A percentile compares a stretch with the other conserved stretches of the same genome.
Conservation (phyloP, 2,329 filamentous ascomycete genomes). For the Nannizziopsis arthrosporioides region DNA sequence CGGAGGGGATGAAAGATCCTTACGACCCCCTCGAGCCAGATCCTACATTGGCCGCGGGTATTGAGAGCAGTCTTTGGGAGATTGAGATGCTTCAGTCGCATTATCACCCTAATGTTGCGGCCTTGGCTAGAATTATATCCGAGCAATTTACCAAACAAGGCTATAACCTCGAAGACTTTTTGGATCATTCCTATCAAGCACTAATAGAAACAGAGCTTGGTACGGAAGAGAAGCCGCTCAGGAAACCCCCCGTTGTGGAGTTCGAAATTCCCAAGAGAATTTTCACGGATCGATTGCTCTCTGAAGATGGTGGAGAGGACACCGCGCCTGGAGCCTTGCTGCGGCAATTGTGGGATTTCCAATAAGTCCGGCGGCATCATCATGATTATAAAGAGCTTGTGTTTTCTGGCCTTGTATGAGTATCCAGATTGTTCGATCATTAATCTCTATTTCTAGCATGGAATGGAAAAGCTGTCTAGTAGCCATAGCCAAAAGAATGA, state of each 20-base stretch:
- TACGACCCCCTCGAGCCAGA: conserved; percentile 66
- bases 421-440: too few relatives aligned
- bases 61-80: conserved; percentile 93
- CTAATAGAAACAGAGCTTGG: conserved; percentile 71
- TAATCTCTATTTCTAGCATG: too few relatives aligned
- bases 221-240: conserved; percentile 56
- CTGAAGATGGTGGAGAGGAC: conserved; percentile 32
- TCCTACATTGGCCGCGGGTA: conserved; percentile 72
- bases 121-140: conserved; percentile 81
- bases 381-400: neutral
- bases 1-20: conserved; percentile 56
- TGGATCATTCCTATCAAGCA: conserved; percentile 74
- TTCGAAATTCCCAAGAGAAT: conserved; percentile 87
- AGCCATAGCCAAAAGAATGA: too few relatives aligned
- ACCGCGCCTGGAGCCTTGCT: conserved; percentile 28
- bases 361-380: neutral
- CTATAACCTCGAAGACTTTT: conserved; percentile 93
- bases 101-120: conserved; percentile 94
- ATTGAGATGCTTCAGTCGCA: conserved; percentile 81
- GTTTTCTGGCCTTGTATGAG: neutral
- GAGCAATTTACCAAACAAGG: conserved; percentile 95
- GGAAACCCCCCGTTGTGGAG: conserved; percentile 78
- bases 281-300: conserved; percentile 41
- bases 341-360: conserved; percentile 29
- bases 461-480: too few relatives aligned